Percentiles rank a stretch among this genome's conserved stretches.
Evolutionary conservation across 306 rosid species (phyloP).

Genomic region (Adenanthera pavonina): DNA sequence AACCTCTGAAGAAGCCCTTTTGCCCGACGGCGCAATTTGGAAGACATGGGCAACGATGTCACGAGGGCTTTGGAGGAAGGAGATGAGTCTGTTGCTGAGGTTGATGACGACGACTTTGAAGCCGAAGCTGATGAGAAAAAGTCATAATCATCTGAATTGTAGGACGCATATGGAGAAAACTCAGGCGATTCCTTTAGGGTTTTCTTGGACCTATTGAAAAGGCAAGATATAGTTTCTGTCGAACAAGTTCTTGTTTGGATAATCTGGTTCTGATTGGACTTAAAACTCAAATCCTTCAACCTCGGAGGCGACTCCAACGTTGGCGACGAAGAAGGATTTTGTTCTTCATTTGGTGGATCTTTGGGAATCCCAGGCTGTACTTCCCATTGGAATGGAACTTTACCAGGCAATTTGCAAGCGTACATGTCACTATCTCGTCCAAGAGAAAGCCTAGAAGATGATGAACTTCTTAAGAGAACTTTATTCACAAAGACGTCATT

Average conservation of each 20-base stretch:
- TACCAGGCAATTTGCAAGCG: background rate
- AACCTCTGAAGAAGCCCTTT: background rate
- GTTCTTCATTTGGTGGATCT: background rate
- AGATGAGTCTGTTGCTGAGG: background rate
- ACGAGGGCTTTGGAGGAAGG: background rate
- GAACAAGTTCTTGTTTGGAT: background rate
- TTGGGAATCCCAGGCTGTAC: conserved; percentile 34
- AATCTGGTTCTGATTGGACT: background rate
- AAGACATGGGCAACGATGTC: background rate
- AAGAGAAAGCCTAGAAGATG: background rate
- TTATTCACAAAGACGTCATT: conserved; percentile 23
- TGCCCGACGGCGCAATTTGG: background rate
- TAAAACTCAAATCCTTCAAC: background rate
- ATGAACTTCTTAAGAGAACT: background rate
- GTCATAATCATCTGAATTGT: background rate
- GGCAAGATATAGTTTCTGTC: background rate
- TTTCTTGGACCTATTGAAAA: background rate
- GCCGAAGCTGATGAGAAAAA: background rate
- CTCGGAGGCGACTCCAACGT: background rate
- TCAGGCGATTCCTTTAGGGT: background rate
- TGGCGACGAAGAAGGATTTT: background rate
- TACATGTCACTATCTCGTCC: background rate
- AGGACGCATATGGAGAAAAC: background rate
- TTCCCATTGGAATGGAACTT: conserved; percentile 43
- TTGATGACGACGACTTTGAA: conserved; percentile 14